Evolutionary conservation across 2,329 filamentous ascomycete genomes (phyloP).

Genomic region (Scorias spongiosa): DNA sequence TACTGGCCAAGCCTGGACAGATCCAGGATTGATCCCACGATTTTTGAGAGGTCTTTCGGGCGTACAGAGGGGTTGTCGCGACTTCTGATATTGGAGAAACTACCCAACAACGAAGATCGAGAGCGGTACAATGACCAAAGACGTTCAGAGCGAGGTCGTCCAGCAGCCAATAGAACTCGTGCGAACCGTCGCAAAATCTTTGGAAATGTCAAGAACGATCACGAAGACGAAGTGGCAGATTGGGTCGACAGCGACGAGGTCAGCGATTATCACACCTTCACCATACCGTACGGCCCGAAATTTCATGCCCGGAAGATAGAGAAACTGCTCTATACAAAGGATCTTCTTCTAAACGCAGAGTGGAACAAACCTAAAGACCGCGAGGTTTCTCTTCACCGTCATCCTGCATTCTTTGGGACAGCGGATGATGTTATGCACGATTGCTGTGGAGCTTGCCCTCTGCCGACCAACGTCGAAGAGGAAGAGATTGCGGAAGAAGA

Average conservation of each 20-base stretch:
- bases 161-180: constrained; percentile 31
- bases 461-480: constrained; percentile 54
- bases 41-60: constrained; percentile 68
- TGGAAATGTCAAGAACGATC: constrained; percentile 61
- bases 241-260: constrained; percentile 67
- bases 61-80: constrained; percentile 64
- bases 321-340: constrained; percentile 66
- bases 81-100: constrained; percentile 62
- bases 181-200: constrained; percentile 29
- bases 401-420: constrained; percentile 72
- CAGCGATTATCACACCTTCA: constrained; percentile 56
- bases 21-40: constrained; percentile 65
- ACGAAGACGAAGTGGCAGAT: constrained; percentile 70
- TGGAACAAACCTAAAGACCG: constrained; percentile 69
- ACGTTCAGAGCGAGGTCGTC: constrained; percentile 56
- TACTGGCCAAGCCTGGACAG: constrained; percentile 65
- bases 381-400: constrained; percentile 64
- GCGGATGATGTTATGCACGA: constrained; percentile 61
- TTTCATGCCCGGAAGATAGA: constrained; percentile 55
- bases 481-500: constrained; percentile 56
- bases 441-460: constrained; percentile 67
- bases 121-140: constrained; percentile 57
- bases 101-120: constrained; percentile 53
- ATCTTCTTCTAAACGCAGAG: constrained; percentile 69
- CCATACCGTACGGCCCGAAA: constrained; percentile 47